These are phyloP conservation scores for Schizosaccharomyces cryophilus DNA, from an alignment of 805 yeast genomes.

Conservation along the genomic window DNA sequence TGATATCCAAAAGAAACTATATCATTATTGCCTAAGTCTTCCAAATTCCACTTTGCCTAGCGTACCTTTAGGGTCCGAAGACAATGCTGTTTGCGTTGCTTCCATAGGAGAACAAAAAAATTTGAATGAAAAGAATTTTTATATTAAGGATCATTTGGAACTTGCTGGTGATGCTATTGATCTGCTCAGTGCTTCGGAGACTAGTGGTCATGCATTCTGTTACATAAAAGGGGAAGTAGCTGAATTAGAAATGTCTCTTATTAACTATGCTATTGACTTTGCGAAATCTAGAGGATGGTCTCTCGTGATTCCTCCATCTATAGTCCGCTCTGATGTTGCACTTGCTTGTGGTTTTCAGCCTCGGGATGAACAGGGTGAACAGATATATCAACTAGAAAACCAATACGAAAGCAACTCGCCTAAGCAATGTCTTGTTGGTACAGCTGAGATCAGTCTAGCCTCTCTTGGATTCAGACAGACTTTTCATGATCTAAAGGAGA, in stretches of 20 bases:
- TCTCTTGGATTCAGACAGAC: constrained; percentile 37
- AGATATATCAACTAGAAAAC: constrained; percentile 43
- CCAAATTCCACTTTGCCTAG: not conserved
- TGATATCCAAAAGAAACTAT: not conserved
- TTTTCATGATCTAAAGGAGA: constrained; percentile 15
- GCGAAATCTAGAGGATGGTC: constrained; percentile 47
- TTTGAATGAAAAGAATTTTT: not conserved
- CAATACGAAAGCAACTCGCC: constrained; percentile 12
- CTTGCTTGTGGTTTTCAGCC: constrained; percentile 90
- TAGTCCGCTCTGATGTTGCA: constrained; percentile 53
- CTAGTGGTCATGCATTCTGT: constrained; percentile 75
- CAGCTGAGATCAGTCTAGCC: constrained; percentile 88
- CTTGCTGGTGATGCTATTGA: constrained; percentile 57
- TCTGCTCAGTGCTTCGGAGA: constrained; percentile 41
- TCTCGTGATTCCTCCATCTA: constrained; percentile 61
- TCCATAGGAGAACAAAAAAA: not conserved
- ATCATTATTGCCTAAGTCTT: not conserved
- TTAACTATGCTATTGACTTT: constrained; percentile 45
- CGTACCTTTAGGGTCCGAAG: not conserved
- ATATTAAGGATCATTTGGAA: constrained; percentile 33
- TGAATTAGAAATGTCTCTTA: constrained; percentile 63
- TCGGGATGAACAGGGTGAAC: constrained; percentile 61
- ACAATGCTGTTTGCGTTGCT: not conserved
- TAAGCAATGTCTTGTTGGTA: constrained; percentile 51
- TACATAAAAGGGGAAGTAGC: constrained; percentile 72